These are phyloP conservation scores for Boechera stricta DNA, from an alignment of 345 rosid genomes.

Conservation along the genomic window DNA sequence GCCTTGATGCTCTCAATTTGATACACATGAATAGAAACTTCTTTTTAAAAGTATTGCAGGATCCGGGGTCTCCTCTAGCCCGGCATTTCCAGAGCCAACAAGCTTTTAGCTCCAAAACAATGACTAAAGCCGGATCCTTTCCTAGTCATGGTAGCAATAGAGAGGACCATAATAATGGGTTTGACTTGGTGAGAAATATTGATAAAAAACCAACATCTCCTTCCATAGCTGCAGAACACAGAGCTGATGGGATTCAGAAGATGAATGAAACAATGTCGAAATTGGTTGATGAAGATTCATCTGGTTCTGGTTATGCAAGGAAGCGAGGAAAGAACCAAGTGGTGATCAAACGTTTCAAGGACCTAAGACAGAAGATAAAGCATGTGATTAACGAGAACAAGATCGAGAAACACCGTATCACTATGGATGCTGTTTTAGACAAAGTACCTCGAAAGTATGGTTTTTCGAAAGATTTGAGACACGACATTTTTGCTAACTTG, in stretches of 20 bases:
- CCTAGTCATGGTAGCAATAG: constrained; percentile 45
- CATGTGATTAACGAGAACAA: constrained; percentile 63
- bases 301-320: constrained; percentile 48
- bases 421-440: constrained; percentile 84
- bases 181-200: constrained; percentile 32
- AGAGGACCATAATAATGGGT: constrained; percentile 37
- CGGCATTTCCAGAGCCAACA: constrained; percentile 55
- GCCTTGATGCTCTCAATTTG: constrained; percentile 60
- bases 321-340: constrained; percentile 49
- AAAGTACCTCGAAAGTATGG: constrained; percentile 68
- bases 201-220: constrained; percentile 45
- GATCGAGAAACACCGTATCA: constrained; percentile 68
- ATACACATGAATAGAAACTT: constrained; percentile 61
- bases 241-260: constrained; percentile 47
- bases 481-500: constrained; percentile 45
- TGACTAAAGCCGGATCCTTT: constrained; percentile 54
- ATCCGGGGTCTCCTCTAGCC: constrained; percentile 62
- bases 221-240: constrained; percentile 44
- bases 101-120: constrained; percentile 41
- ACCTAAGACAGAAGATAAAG: constrained; percentile 69
- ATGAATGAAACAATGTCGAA: constrained; percentile 42
- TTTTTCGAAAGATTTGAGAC: constrained; percentile 60
- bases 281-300: constrained; percentile 39
- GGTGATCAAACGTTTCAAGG: constrained; percentile 64
- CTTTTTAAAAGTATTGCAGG: constrained; percentile 54